phyloP scores from a whole-genome alignment of 306 rosid species.

The Clitoria ternatea region DNA sequence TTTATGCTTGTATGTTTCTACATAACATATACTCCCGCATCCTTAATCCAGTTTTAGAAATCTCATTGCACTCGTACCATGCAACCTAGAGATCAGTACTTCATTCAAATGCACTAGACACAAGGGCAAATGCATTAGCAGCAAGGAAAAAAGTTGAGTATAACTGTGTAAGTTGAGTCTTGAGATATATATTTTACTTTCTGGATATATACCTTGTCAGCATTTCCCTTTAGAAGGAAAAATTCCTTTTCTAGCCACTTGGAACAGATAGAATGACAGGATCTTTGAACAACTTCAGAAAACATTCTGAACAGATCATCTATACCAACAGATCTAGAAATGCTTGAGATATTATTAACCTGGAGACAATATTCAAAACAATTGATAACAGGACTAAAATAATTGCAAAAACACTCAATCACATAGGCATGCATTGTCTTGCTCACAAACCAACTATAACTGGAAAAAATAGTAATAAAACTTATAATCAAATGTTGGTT shows the following conservation, averaged over 20 bases:
- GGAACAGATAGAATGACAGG: conserved; percentile 53
- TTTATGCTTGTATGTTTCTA: not conserved
- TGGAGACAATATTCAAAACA: conserved; percentile 29
- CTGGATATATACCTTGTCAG: conserved; percentile 47
- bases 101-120: not conserved
- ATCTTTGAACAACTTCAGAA: conserved; percentile 55
- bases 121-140: not conserved
- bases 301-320: conserved; percentile 48
- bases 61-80: not conserved
- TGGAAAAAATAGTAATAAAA: not conserved
- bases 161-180: not conserved
- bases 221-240: conserved; percentile 38
- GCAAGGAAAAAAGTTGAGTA: too few species aligned
- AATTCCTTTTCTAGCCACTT: conserved; percentile 80
- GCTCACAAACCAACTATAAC: not conserved
- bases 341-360: conserved; percentile 57
- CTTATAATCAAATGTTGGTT: too few species aligned
- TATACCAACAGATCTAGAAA: conserved; percentile 32
- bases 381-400: not conserved
- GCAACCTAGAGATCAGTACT: not conserved
- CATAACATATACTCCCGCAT: conserved; percentile 2
- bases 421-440: not conserved
- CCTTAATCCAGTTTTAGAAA: not conserved
- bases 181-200: not conserved
- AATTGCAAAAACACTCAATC: not conserved